Percentiles rank a stretch among this genome's conserved stretches.
These are phyloP conservation scores for Ceratobasidium sp. DNA, from an alignment of 1,284 basidiomycete genomes.

Conservation along the genomic window DNA sequence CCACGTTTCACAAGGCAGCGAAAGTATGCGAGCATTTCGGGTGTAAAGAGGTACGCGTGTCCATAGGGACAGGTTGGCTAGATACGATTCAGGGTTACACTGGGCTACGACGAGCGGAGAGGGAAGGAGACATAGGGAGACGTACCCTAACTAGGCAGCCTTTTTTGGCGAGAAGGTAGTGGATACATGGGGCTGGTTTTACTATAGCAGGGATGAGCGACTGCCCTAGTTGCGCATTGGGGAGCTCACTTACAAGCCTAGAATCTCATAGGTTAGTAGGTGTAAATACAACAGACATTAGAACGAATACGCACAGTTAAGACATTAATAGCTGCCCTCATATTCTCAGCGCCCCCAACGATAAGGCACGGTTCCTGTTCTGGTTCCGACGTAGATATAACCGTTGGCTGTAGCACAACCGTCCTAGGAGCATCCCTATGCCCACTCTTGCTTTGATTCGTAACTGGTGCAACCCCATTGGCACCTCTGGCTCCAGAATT, in stretches of 20 bases:
- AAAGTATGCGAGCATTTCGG: constrained; percentile 55
- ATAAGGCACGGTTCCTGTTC: neutral
- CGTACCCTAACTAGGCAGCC: constrained; percentile 49
- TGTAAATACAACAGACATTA: neutral
- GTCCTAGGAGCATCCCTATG: neutral
- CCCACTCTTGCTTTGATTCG: neutral
- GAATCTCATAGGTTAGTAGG: neutral
- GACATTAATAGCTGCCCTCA: neutral
- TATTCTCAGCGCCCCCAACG: neutral
- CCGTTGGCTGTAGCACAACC: too few species aligned
- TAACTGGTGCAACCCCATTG: constrained; percentile 19
- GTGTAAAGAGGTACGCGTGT: constrained; percentile 56
- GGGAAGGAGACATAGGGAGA: neutral
- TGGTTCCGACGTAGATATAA: neutral
- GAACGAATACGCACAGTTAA: neutral
- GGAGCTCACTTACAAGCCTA: constrained; percentile 16
- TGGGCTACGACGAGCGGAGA: neutral
- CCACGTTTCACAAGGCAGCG: constrained; percentile 56
- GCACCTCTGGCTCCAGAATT: neutral
- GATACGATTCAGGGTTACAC: constrained; percentile 20
- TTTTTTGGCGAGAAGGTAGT: constrained; percentile 55
- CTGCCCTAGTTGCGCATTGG: neutral
- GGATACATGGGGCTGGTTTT: constrained; percentile 58
- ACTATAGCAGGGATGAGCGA: constrained; percentile 48
- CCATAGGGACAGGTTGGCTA: constrained; percentile 57